A percentile compares a stretch with the other conserved stretches of the same genome.
Evolutionary conservation across 2,329 filamentous ascomycete species (phyloP).

Genomic region (Elsinoe ampelina): DNA sequence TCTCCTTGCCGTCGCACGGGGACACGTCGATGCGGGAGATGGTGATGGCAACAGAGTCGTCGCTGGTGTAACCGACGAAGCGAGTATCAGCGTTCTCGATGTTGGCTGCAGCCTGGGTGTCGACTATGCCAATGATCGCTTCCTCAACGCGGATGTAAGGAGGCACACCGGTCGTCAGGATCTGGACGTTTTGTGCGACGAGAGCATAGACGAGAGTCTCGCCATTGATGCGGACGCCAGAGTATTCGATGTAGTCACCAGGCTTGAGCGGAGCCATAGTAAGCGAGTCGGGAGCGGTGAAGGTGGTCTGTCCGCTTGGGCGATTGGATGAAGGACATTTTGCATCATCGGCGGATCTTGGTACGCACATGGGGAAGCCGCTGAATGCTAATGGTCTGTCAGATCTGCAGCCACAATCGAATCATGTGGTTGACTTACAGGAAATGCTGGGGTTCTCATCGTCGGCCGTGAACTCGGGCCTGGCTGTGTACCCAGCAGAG

Average conservation of each 20-base stretch:
- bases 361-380: conserved; percentile 46
- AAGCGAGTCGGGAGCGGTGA: conserved; percentile 29
- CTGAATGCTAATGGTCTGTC: conserved; percentile 30
- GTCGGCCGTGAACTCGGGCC: conserved; percentile 40
- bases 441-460: conserved; percentile 36
- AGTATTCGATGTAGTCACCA: conserved; percentile 35
- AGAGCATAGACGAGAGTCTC: conserved; percentile 32
- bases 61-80: conserved; percentile 34
- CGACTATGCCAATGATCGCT: conserved; percentile 33
- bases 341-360: conserved; percentile 30
- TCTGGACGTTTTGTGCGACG: conserved; percentile 33
- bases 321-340: conserved; percentile 32
- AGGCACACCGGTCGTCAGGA: conserved; percentile 28
- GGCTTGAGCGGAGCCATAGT: conserved; percentile 34
- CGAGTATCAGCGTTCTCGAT: conserved; percentile 14
- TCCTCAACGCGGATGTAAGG: conserved; percentile 37
- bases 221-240: conserved; percentile 27
- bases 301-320: conserved; percentile 24
- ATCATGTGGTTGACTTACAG: not conserved
- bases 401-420: conserved; percentile 1
- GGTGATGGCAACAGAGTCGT: conserved; percentile 27
- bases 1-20: conserved; percentile 34
- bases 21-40: conserved; percentile 36
- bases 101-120: conserved; percentile 24
- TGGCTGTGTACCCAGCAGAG: conserved; percentile 24